Evolutionary conservation across 768 basidiomycete genomes (phyloP), one percentile per base, ranked within the genome.

Genomic region (Amanita exitialis): DNA sequence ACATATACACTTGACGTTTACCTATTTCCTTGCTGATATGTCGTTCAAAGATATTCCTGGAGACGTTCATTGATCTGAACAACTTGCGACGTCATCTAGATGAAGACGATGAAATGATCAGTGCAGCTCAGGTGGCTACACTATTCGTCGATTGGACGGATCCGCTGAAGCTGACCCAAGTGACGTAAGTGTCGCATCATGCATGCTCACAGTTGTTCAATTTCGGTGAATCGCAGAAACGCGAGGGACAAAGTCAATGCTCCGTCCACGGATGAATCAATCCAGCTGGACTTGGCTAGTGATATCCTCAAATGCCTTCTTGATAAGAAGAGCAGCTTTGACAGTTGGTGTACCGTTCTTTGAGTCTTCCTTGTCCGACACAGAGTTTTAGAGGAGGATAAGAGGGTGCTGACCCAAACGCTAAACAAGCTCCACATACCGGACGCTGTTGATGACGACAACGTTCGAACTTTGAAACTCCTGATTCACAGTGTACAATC

Each of bases 101-200:
- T 3, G 83, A 83, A 1, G 82, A 79, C 42, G 78, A 86, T 58
- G 78, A 82, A 37, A 86, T 88, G 81, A 77, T 90, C 9, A 67
- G 77, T 0, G 79, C 86, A 0, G 67, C 78, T 16, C 86, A 90
- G 59, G 81, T 90, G 52, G 83, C 80, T 0, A 68, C 82, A n/a
- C 76, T 93, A 66, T 74, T 94, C 59, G 73, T 85, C 2, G 90
- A 93, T 56, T 95, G 92, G 91, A 89, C 86, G 3, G 85, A 94
- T 61, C 86, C 90, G 0, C 73, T 79, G 59, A 90, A 88, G 59
- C 75, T 77, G 32, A 74, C 79, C 60, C 59, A 70, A 71, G 66
- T 47, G 6, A 47, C 61, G 66, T 69, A 45, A 42, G 72, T 56
- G 21, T 51, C 9, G 34, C 32, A 37, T 16, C 1, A 15, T 23